These are phyloP conservation scores for Babesia bovis DNA, from an alignment of 169 alveolate species.

Conservation along the genomic window DNA sequence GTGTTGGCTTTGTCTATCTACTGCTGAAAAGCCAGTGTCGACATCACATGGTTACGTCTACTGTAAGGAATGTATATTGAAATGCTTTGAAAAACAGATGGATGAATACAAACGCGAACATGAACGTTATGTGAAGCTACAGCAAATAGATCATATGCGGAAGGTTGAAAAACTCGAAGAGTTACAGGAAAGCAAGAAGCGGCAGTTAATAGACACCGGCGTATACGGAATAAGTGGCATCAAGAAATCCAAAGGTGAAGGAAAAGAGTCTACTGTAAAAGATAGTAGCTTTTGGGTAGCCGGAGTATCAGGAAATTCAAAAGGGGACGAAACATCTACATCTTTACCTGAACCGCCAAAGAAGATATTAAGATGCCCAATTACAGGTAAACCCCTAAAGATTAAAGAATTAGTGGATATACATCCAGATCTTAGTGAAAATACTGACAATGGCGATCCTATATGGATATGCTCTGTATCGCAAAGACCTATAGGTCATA, in stretches of 20 bases:
- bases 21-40: conserved; percentile 85
- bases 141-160: conserved; percentile 24
- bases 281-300: conserved; percentile 53
- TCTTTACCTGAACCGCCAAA: conserved; percentile 39
- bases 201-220: conserved; percentile 33
- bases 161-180: conserved; percentile 44
- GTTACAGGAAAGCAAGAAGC: conserved; percentile 51
- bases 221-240: conserved; percentile 36
- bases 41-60: conserved; percentile 90
- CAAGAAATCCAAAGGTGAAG: conserved; percentile 6
- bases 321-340: neutral
- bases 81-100: conserved; percentile 85
- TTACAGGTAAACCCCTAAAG: conserved; percentile 76
- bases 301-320: neutral
- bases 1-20: conserved; percentile 89
- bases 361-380: conserved; percentile 74
- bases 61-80: conserved; percentile 89
- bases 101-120: conserved; percentile 62
- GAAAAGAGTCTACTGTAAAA: neutral
- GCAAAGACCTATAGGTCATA: conserved; percentile 71
- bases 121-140: conserved; percentile 53
- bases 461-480: conserved; percentile 79
- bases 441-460: conserved; percentile 36
- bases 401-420: conserved; percentile 75
- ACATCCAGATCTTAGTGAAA: conserved; percentile 68